Evolutionary conservation across 176 grass and related monocot genomes (phyloP), one percentile per base, ranked within the genome.

Genomic region (Urochloa ruziziensis): DNA sequence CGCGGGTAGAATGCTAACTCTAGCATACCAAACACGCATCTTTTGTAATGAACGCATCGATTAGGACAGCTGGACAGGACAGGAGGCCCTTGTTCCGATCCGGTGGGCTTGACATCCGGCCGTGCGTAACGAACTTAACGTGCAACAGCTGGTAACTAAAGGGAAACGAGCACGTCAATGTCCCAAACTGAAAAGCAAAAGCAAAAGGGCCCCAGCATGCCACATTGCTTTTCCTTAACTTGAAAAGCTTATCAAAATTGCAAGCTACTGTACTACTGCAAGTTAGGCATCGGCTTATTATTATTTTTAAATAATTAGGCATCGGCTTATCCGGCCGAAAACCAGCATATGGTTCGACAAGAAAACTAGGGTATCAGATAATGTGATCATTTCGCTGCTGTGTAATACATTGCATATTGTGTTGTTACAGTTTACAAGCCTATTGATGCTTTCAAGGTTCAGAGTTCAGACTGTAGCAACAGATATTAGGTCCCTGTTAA

Each of bases 181-280:
- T 82, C 83, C 2, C 30, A 72, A 35, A 4, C 43, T 16, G 51
- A 44, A 72, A 77, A 81, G 78, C 62, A 7, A 75, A 60, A 60
- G 18, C 29, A 43, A 32, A 36, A 29, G 69, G 8, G 14, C 24
- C 4, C 28, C 28, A 34, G 37, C 16, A 3, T 52, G 52, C 17
- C 62, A 63, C 63, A 67, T 82, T 79, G 77, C 60, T 11, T 79
- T 74, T 82, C 54, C 78, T 82, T 78, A 72, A n/a, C 88, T 78
- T 35, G 71, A 77, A 34, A 36, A 65, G n/a, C 28, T 56, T 64
- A 36, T 44, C 47, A 47, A 39, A 37, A 33, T 2, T 58, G n/a
- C 72, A 76, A 78, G 56, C 56, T 52, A 70, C 65, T 52, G 49
- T 52, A 21, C 43, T 18, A 33, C 37, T 19, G 21, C 29, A 66